These are phyloP conservation scores for Pseudotsuga menziesii DNA, from an alignment of 75 land plant species.

Conservation along the genomic window DNA sequence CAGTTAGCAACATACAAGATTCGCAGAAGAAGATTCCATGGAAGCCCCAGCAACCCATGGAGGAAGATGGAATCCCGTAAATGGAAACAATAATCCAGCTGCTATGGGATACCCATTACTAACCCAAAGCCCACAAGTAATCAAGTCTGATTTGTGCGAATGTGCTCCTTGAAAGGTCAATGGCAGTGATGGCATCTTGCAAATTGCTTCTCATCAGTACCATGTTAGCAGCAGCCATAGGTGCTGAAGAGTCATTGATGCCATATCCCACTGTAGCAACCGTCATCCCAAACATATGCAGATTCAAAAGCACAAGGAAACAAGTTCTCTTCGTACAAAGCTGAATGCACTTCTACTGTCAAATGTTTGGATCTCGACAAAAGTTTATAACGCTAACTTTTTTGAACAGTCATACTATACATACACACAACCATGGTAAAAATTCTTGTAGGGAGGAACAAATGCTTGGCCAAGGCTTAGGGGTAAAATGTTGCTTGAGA, in stretches of 20 bases:
- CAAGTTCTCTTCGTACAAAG: not conserved
- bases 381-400: not conserved
- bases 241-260: slow-evolving; percentile 93
- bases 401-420: not conserved
- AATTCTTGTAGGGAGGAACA: not conserved
- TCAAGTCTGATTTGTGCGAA: slow-evolving; percentile 71
- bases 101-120: slow-evolving; percentile 90
- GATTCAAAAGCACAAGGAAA: not conserved
- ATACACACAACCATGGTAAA: not conserved
- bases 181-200: slow-evolving; percentile 91
- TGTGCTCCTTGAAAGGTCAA: slow-evolving; percentile 85
- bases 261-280: slow-evolving; percentile 99
- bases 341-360: not conserved
- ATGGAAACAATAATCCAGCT: slow-evolving; percentile 84
- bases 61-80: slow-evolving; percentile 68
- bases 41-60: slow-evolving; percentile 98
- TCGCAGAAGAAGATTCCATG: slow-evolving; percentile 97
- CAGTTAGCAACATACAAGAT: slow-evolving; percentile 91
- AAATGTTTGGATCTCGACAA: not conserved
- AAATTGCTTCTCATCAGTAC: slow-evolving; percentile 92
- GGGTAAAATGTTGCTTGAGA: not conserved
- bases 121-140: slow-evolving; percentile 93
- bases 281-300: slow-evolving; percentile 61
- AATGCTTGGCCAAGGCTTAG: not conserved
- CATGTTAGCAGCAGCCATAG: slow-evolving; percentile 90